A percentile compares a stretch with the other conserved stretches of the same genome.
Conservation (phyloP, 352 stramenopile species). For the Phytophthora kernoviae region DNA sequence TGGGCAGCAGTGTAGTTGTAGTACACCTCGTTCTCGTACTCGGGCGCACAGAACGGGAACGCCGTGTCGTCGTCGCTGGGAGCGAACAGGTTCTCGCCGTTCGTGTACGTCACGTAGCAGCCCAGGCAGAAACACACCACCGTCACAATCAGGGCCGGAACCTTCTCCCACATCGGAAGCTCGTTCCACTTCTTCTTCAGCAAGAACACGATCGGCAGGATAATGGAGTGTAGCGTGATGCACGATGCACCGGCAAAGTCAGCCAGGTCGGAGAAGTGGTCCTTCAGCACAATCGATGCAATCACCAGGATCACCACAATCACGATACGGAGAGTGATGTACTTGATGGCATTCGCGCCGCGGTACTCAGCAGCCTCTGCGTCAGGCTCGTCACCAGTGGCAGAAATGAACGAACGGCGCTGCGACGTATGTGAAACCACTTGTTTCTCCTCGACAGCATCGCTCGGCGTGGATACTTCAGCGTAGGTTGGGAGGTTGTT, state of each 20-base stretch:
- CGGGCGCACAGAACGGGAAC: conserved; percentile 29
- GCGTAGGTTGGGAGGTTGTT: conserved; percentile 8
- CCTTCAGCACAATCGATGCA: conserved; percentile 33
- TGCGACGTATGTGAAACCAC: conserved; percentile 18
- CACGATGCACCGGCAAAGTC: conserved; percentile 44
- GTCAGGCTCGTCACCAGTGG: conserved; percentile 22
- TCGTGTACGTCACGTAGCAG: conserved; percentile 22
- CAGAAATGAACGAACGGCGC: conserved; percentile 32
- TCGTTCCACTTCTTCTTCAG: conserved; percentile 27
- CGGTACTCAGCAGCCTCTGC: conserved; percentile 28
- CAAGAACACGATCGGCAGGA: conserved; percentile 37
- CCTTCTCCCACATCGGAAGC: conserved; percentile 19
- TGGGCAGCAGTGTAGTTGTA: conserved; percentile 29
- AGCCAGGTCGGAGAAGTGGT: conserved; percentile 36
- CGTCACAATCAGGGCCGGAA: conserved; percentile 11
- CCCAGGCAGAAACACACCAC: conserved; percentile 17
- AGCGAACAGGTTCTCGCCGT: conserved; percentile 14
- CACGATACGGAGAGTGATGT: conserved; percentile 28
- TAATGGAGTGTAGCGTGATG: conserved; percentile 41
- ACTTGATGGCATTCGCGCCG: conserved; percentile 33
- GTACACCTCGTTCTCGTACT: conserved; percentile 32
- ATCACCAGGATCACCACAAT: conserved; percentile 38
- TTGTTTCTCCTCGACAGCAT: conserved; percentile 8
- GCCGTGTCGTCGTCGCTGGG: conserved; percentile 13
- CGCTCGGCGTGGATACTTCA: conserved; percentile 4